Evolutionary conservation across 805 yeast species (phyloP), one percentile per base, ranked within the genome.

Genomic region (Maudiozyma saulgeensis): DNA sequence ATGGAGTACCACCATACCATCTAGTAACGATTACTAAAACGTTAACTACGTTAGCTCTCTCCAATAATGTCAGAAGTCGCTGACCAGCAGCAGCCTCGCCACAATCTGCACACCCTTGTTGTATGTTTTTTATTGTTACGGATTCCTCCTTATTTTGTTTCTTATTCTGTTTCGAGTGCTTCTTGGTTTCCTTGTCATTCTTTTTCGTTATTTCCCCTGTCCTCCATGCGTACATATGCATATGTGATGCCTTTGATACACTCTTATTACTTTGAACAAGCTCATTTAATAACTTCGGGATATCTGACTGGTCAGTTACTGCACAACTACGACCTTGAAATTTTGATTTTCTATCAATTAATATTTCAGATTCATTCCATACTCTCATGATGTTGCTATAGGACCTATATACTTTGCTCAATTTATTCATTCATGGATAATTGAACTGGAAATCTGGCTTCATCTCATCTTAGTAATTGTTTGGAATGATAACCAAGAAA

Each of bases 1-100:
- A 60, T 4, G 85, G 86, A 0, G 74, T 72, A 0, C 95, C 95
- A 1, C 91, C 91, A 59, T 83, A 84, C 95, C 95, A 86, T 51
- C 96, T 62, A 0, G 86, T 77, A 0, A 84, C 93, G 26, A 86
- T 80, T 0, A 86, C 75, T 16, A 86, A 57, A 0, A 80, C 75
- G 59, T 84, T 81, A 4, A 73, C 63, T 12, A 80, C 48, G 38
- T 75, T 66, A 6, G 76, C 62, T 31, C 78, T 65, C 19, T 77
- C 79, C 18, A 85, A 53, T 3, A 84, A 59, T 11, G 78, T 77
- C 49, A 84, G 58, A 9, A 87, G 54, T 50, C 83, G 64, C 15
- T 70, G 61, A 0, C 93, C 95, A 0, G 90, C 84, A 1, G 89
- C 90, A 6, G 78, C 73, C 58, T 87, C 96, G 0, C 90, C 89